Evolutionary conservation across 352 stramenopile genomes (phyloP), one percentile per base, ranked within the genome.

Genomic region (Phytophthora ramorum): DNA sequence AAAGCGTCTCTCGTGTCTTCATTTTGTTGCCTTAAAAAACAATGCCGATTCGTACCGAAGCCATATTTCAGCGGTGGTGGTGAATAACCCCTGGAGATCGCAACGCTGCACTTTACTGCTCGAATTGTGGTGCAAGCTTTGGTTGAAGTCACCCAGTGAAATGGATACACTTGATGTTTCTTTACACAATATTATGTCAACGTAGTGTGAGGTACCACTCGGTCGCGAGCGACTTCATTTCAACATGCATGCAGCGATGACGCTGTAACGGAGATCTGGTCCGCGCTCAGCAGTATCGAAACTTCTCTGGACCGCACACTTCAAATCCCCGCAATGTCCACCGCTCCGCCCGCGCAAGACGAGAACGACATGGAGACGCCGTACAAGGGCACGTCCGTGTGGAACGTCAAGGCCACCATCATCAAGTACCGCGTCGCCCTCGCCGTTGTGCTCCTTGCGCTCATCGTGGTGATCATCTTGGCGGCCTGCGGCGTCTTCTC

Each of bases 331-430:
- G 12, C 24, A 0, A 72, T 69, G 64, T 4, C 34, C 9, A 14
- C 24, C 8, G 8, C 49, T 14, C 43, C 63, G 13, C 51, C 49
- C 12, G 7, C 20, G 4, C 50, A 73, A 16, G 45, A 66, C 26
- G 66, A 69, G 24, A 50, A 32, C 20, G 48, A 60, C 14, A 54
- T 38, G 20, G 49, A 75, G 28, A 66, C 67, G 50, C 67, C 67
- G 38, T 75, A 72, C 62, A 75, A 75, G 63, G 55, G 28, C 50
- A 75, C 67, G 5, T 50, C 55, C 32, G 67, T 71, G 34, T 75
- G 67, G 67, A 72, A 71, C 24, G 62, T 75, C 55, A 71, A 69
- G 46, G 67, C 67, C 12, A 75, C 67, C 20, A 75, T 75, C 62
- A 40, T 63, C 56, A 75, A 72, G 67, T 75, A 75, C 34, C 67